A percentile compares a stretch with the other conserved stretches of the same genome.
These are phyloP conservation scores for thale cress (Arabidopsis thaliana) DNA, from an alignment of 345 rosid genomes.

Conservation along the genomic window DNA sequence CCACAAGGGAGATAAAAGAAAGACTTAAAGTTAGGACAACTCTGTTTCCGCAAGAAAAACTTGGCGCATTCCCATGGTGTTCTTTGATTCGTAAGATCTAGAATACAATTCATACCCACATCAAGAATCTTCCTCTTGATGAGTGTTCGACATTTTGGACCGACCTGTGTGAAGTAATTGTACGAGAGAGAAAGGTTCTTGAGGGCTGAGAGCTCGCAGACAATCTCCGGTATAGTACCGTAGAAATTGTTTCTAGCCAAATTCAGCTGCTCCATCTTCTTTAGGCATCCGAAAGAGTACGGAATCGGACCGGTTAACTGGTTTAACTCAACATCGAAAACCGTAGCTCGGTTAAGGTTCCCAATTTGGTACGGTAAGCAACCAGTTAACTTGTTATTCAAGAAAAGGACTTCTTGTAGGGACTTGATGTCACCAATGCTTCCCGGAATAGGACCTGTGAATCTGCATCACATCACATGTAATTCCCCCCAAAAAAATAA, in stretches of 20 bases:
- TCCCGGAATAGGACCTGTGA: conserved; percentile 70
- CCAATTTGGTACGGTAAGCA: conserved; percentile 84
- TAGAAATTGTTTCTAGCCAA: conserved; percentile 65
- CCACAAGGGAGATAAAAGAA: conserved; percentile 57
- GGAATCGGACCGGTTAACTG: conserved; percentile 73
- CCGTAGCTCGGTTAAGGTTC: conserved; percentile 54
- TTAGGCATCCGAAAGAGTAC: conserved; percentile 59
- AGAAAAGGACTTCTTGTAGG: conserved; percentile 63
- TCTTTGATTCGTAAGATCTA: conserved; percentile 69
- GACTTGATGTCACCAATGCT: conserved; percentile 47
- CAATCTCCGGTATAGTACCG: conserved; percentile 71
- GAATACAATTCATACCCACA: conserved; percentile 73
- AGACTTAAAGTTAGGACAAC: conserved; percentile 57
- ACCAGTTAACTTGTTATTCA: conserved; percentile 71
- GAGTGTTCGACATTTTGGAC: conserved; percentile 64
- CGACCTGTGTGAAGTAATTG: conserved; percentile 68
- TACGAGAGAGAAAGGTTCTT: conserved; percentile 61
- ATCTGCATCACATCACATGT: conserved; percentile 37
- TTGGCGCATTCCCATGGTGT: conserved; percentile 58
- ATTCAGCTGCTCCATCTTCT: conserved; percentile 68
- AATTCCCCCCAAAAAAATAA: not conserved
- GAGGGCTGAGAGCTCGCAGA: conserved; percentile 60
- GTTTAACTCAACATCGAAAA: conserved; percentile 66
- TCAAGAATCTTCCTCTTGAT: conserved; percentile 63
- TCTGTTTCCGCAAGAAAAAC: conserved; percentile 58